phyloP scores from a whole-genome alignment of 2,329 filamentous ascomycete species.

The Reticulascus tulasneorum region DNA sequence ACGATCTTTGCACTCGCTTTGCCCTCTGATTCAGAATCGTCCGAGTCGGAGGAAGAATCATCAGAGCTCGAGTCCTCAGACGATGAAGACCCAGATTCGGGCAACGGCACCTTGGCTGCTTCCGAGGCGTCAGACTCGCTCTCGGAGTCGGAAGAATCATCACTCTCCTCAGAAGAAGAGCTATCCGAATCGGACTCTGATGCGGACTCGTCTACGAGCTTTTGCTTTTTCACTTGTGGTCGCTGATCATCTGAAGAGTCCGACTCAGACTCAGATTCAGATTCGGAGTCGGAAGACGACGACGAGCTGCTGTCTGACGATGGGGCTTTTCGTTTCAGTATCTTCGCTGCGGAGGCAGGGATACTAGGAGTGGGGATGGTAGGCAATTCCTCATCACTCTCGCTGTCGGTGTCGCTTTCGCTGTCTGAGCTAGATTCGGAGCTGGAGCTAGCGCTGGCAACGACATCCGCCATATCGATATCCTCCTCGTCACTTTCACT shows the following conservation, averaged over 20 bases:
- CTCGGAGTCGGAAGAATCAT: slow-evolving; percentile 31
- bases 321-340: slow-evolving; percentile 38
- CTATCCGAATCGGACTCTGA: slow-evolving; percentile 25
- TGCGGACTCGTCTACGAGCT: slow-evolving; percentile 31
- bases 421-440: slow-evolving; percentile 28
- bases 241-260: slow-evolving; percentile 43
- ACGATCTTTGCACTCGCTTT: slow-evolving; percentile 17
- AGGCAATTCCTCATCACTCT: slow-evolving; percentile 8
- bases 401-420: slow-evolving; percentile 21
- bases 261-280: slow-evolving; percentile 27
- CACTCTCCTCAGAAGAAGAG: slow-evolving; percentile 31
- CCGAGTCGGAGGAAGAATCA: slow-evolving; percentile 15
- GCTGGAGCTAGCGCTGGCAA: slow-evolving; percentile 29
- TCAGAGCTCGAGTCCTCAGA: slow-evolving; percentile 24
- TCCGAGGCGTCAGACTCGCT: slow-evolving; percentile 32
- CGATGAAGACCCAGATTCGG: slow-evolving; percentile 35
- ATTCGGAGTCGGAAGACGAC: slow-evolving; percentile 24
- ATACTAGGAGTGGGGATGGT: background rate
- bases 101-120: slow-evolving; percentile 37
- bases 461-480: slow-evolving; percentile 45
- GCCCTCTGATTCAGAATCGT: slow-evolving; percentile 15
- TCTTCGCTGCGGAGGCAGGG: slow-evolving; percentile 18
- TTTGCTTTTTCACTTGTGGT: slow-evolving; percentile 50
- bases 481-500: slow-evolving; percentile 32
- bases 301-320: slow-evolving; percentile 19